These are phyloP conservation scores for Umbelopsis isabellina DNA, from an alignment of 192 early-diverging fungal genomes.

Conservation along the genomic window DNA sequence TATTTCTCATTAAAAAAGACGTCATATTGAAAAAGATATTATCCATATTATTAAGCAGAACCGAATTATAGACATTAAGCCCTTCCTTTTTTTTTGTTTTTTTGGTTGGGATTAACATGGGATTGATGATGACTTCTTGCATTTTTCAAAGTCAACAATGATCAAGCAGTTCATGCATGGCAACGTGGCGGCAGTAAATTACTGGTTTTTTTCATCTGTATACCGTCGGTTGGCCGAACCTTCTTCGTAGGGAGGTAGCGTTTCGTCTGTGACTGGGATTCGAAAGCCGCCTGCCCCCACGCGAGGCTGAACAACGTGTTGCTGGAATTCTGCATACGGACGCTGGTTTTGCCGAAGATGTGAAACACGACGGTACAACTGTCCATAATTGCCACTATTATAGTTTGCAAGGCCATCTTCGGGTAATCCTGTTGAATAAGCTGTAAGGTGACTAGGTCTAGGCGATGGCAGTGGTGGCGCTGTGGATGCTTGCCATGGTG, in stretches of 20 bases:
- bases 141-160: no score
- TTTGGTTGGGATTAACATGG: no score
- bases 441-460: conserved; percentile 13
- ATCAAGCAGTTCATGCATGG: no score
- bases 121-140: no score
- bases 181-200: background rate
- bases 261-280: conserved; percentile 17
- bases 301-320: conserved; percentile 31
- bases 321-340: conserved; percentile 41
- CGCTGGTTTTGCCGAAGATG: conserved; percentile 28
- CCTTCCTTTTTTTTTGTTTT: no score
- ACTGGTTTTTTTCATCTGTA: background rate
- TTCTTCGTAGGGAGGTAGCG: background rate
- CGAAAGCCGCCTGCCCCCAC: conserved; percentile 36
- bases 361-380: conserved; percentile 36
- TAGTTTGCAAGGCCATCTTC: background rate
- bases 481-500: conserved; percentile 27
- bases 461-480: conserved; percentile 16
- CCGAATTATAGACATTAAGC: no score
- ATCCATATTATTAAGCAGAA: no score
- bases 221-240: background rate
- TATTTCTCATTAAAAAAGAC: no score
- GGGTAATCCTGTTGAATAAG: background rate
- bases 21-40: no score
- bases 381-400: conserved; percentile 31